A percentile compares a stretch with the other conserved stretches of the same genome.
These are phyloP conservation scores for Microbotryum intermedium DNA, from an alignment of 1,284 basidiomycete species.

Conservation along the genomic window DNA sequence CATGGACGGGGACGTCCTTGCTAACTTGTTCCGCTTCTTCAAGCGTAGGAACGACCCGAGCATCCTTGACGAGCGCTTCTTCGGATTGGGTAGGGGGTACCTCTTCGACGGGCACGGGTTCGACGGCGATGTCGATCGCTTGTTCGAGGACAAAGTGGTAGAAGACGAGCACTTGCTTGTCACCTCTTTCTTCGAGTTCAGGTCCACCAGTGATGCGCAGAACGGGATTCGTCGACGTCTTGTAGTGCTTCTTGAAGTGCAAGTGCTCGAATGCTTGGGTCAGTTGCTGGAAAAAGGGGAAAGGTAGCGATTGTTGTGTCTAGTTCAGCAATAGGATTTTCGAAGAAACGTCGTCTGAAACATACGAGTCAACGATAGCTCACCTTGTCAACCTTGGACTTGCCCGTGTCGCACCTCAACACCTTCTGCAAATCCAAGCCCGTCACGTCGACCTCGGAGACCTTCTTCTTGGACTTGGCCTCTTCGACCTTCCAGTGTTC, in stretches of 20 bases:
- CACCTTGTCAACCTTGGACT: constrained; percentile 21
- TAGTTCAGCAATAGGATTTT: background rate
- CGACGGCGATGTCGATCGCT: constrained; percentile 5
- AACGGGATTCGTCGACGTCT: constrained; percentile 22
- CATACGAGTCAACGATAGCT: background rate
- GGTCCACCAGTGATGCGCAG: constrained; percentile 27
- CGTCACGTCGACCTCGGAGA: constrained; percentile 28
- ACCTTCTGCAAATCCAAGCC: constrained; percentile 24
- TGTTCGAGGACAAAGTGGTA: constrained; percentile 23
- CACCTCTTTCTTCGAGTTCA: constrained; percentile 25
- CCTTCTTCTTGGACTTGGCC: constrained; percentile 8
- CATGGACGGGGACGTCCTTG: background rate
- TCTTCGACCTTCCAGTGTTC: background rate
- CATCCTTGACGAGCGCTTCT: constrained; percentile 13
- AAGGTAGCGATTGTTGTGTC: background rate
- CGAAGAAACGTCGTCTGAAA: background rate
- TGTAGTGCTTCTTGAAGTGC: constrained; percentile 19
- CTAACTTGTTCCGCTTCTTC: constrained; percentile 16
- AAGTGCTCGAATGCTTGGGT: constrained; percentile 24
- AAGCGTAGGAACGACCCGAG: constrained; percentile 17
- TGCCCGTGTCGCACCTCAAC: constrained; percentile 22
- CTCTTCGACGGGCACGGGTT: constrained; percentile 10
- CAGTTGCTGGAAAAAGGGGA: constrained; percentile 2
- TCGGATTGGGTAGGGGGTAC: constrained; percentile 21
- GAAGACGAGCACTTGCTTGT: constrained; percentile 22